Base-by-base conservation (phyloP, 2,329 filamentous ascomycete genomes). In the Colletotrichum liriopes region DNA sequence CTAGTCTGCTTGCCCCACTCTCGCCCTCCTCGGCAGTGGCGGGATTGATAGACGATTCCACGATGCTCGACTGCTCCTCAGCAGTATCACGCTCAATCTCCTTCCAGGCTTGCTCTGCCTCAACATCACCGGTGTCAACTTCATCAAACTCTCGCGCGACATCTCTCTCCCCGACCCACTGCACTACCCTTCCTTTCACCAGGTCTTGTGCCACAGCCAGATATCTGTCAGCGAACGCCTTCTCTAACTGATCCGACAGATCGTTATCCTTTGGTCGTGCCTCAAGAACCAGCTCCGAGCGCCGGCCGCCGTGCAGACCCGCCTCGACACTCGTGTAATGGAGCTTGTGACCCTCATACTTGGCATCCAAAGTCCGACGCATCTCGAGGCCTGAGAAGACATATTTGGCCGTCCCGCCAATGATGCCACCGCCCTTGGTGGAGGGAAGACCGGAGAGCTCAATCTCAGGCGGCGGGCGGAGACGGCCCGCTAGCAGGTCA, bases 331-430 rank as follows among this genome's bases (percentile, higher is more conserved):
- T 85, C 26, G 83, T 87, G 82, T 90, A 89, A 9, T 81, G 82
- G 11, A 91, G 79, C 14, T 77, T 84, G 78, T 86, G 84, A 54
- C 82, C 83, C 8, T 80, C 73, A 77, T 84, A 86, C 2, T 82
- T 77, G 49, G 84, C 79, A 12, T 85, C 80, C 58, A 86, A 78
- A 32, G 81, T 79, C 69, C 86, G 86, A 56, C 85, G 87, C 49
- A 90, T 81, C 75, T 91, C 88, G 1, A 89, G 81, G 9, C 88
- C 87, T 59, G 83, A 81, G 77, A 90, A 89, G 20, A 82, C 67
- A 75, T 83, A 71, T 37, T 75, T 26, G 26, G 43, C n/a, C 5
- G 41, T 47, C 12, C 60, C 47, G 8, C 43, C 41, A 7, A 62
- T 16, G n/a, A 23, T 64, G 37, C 29, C 71, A 41, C n/a, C 29